Evolutionary conservation across 257 asterid genomes (phyloP), one percentile per base, ranked within the genome.

Genomic region (Paulownia fortunei): DNA sequence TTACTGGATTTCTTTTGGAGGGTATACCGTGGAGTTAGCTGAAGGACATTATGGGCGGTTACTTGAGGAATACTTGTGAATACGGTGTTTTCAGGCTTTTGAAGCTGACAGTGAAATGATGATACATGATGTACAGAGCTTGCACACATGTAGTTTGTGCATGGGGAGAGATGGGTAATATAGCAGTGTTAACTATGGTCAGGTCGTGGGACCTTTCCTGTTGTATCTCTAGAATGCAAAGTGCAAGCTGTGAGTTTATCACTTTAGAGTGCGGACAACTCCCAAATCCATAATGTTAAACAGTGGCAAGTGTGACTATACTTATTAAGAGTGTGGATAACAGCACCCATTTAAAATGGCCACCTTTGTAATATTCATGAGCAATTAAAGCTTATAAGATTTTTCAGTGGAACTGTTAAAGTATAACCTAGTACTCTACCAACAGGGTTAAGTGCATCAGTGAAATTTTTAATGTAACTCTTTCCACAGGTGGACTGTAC

Each of bases 401-500:
- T n/a, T 16, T 58, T n/a, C n/a, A n/a, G n/a, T n/a, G n/a, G 21
- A 10, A 30, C 15, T 16, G 18, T 39, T 36, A 56, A 46, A 27
- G 13, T 32, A 15, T 32, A 65, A 68, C 58, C 68, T 60, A 42
- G 26, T 67, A 58, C 36, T 46, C 18, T 41, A 13, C 15, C 2
- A 27, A 55, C 52, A 62, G 15, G 74, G n/a, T 37, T 36, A 41
- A 65, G 21, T 63, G 78, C 62, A 61, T 19, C 47, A 63, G 21
- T 37, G 9, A 10, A 37, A 32, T 32, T 5, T 19, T 34, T 11
- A 6, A 80, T n/a, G n/a, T 18, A 54, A 30, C 16, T 72, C 68
- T 54, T 19, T 11, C 6, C 32, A 21, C 6, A 18, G 7, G n/a
- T n/a, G n/a, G 75, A 74, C 16, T 60, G 59, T 19, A 84, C 94